Percentiles rank a stretch among this genome's conserved stretches.
These are phyloP conservation scores for Pseudonectria foliicola DNA, from an alignment of 2,329 filamentous ascomycete species.

Conservation along the genomic window DNA sequence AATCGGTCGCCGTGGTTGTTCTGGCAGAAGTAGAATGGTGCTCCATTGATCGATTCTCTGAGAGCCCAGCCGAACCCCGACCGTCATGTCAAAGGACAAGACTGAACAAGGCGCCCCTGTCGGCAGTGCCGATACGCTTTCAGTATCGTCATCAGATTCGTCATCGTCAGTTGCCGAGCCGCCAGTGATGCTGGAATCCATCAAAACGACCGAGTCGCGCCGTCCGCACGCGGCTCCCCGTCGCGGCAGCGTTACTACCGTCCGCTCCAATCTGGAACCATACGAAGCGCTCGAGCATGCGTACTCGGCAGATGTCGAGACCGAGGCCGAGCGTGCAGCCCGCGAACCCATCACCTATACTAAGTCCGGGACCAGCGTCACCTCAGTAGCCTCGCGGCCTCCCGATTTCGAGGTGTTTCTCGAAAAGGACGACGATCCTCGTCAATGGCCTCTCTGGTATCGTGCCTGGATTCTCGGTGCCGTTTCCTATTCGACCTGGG, in stretches of 20 bases:
- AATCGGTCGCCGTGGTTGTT: too few species aligned
- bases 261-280: conserved; percentile 19
- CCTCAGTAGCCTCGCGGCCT: conserved; percentile 36
- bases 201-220: conserved; percentile 17
- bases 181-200: conserved; percentile 13
- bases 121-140: too few species aligned
- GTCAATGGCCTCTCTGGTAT: conserved; percentile 56
- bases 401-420: conserved; percentile 70
- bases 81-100: too few species aligned
- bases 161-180: too few species aligned
- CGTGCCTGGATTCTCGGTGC: conserved; percentile 37
- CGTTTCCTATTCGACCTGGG: conserved; percentile 40
- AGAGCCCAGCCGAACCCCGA: too few species aligned
- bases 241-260: conserved; percentile 8
- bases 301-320: conserved; percentile 30
- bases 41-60: too few species aligned
- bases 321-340: conserved; percentile 31
- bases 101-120: too few species aligned
- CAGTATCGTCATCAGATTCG: too few species aligned
- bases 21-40: too few species aligned
- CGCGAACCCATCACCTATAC: conserved; percentile 40
- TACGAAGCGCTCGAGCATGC: conserved; percentile 32
- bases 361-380: conserved; percentile 34
- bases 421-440: conserved; percentile 59
- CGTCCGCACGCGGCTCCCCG: conserved; percentile 2